Percentiles rank a stretch among this genome's conserved stretches.
These are phyloP conservation scores for Plasmodium cynomolgi DNA, from an alignment of 169 alveolate genomes.

Conservation along the genomic window DNA sequence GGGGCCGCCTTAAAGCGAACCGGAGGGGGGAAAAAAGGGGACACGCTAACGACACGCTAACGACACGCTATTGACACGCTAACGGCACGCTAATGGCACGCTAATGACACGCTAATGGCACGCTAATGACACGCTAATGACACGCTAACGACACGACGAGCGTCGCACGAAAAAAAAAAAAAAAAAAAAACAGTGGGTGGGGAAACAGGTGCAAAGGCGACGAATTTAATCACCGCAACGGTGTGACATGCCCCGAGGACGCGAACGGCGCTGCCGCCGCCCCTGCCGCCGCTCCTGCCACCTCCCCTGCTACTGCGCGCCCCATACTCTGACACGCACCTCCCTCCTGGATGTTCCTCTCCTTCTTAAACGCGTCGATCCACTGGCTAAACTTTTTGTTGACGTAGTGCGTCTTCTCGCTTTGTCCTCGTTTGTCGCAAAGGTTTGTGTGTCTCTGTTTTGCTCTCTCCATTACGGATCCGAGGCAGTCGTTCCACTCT, in stretches of 20 bases:
- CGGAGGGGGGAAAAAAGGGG: background rate
- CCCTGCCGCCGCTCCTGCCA: background rate
- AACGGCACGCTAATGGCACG: too few relatives aligned
- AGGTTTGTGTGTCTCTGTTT: background rate
- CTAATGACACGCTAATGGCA: too few relatives aligned
- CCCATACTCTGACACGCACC: background rate
- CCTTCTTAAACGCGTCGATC: conserved; percentile 46
- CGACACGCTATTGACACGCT: too few relatives aligned
- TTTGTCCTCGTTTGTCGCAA: background rate
- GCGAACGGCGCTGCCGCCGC: background rate
- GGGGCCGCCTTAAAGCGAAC: background rate
- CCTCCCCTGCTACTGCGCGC: too few relatives aligned
- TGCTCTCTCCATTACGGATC: background rate
- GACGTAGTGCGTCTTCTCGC: conserved; percentile 13
- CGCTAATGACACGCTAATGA: too few relatives aligned
- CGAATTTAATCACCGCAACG: background rate
- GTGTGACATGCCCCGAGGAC: background rate
- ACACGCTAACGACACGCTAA: background rate
- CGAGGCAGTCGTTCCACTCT: conserved; percentile 44
- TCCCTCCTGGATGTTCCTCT: conserved; percentile 10
- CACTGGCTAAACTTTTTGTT: conserved; percentile 45
- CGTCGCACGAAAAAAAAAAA: background rate
- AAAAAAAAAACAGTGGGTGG: too few relatives aligned
- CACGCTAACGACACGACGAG: background rate
- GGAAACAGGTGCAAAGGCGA: background rate